These are phyloP conservation scores for Rhizodiscina lignyota DNA, from an alignment of 495 filamentous ascomycete genomes.

Conservation along the genomic window DNA sequence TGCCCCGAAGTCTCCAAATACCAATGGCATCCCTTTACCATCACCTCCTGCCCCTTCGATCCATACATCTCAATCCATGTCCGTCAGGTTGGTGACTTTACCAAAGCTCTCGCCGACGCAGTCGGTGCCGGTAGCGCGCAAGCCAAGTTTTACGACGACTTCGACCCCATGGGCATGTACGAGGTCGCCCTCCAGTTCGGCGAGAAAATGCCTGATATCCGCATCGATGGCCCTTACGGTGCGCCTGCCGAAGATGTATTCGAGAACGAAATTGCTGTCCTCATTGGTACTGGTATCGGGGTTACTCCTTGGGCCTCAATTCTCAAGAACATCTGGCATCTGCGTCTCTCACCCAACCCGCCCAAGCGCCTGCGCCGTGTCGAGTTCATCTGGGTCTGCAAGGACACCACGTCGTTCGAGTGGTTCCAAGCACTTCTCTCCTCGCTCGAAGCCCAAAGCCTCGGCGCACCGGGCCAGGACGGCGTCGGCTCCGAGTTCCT, in stretches of 20 bases:
- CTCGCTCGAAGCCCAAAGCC: slow-evolving; percentile 76
- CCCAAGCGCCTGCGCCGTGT: slow-evolving; percentile 80
- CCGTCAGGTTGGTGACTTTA: slow-evolving; percentile 94
- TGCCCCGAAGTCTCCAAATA: slow-evolving; percentile 70
- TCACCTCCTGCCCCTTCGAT: slow-evolving; percentile 94
- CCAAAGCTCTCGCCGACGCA: slow-evolving; percentile 71
- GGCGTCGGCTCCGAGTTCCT: slow-evolving; percentile 82
- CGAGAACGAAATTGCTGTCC: slow-evolving; percentile 55
- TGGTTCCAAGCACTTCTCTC: slow-evolving; percentile 95
- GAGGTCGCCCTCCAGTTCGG: slow-evolving; percentile 92
- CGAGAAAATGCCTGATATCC: slow-evolving; percentile 70
- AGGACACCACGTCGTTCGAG: slow-evolving; percentile 88
- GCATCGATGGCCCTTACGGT: slow-evolving; percentile 58
- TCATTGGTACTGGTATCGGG: slow-evolving; percentile 57
- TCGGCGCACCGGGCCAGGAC: slow-evolving; percentile 39
- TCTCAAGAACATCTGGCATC: slow-evolving; percentile 96
- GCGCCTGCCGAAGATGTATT: slow-evolving; percentile 54
- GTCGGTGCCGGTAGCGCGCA: slow-evolving; percentile 80
- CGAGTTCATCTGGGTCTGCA: slow-evolving; percentile 99
- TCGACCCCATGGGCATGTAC: slow-evolving; percentile 94
- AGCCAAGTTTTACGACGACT: slow-evolving; percentile 65
- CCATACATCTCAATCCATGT: slow-evolving; percentile 88
- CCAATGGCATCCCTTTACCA: slow-evolving; percentile 99
- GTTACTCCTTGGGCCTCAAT: slow-evolving; percentile 64
- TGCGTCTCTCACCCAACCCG: slow-evolving; percentile 69